Conservation (phyloP, 1,284 basidiomycete genomes). For the Amylostereum chailletii region DNA sequence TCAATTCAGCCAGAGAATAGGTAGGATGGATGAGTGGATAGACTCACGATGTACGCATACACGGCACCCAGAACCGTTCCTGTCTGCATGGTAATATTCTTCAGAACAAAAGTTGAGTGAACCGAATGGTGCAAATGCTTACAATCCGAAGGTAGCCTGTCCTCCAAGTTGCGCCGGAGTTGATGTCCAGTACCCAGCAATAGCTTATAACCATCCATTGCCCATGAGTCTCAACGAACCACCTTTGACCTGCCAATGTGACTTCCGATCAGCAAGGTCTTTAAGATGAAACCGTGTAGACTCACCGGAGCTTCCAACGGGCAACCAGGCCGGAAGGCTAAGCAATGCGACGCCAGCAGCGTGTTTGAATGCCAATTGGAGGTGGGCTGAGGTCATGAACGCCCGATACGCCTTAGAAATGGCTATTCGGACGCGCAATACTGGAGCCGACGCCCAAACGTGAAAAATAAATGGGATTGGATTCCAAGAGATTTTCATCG, state of each 20-base stretch:
- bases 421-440: slow-evolving; percentile 23
- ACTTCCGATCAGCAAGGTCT: too few species aligned
- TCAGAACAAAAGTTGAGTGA: neutral
- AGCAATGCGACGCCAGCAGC: slow-evolving; percentile 35
- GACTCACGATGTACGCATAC: slow-evolving; percentile 36
- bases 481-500: too few species aligned
- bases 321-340: slow-evolving; percentile 36
- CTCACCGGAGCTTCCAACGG: slow-evolving; percentile 26
- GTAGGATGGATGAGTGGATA: neutral
- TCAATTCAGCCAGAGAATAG: too few species aligned
- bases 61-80: slow-evolving; percentile 36
- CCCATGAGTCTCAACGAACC: slow-evolving; percentile 18
- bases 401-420: slow-evolving; percentile 25
- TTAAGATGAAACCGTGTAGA: neutral
- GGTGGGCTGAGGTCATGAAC: slow-evolving; percentile 31
- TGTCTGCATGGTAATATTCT: slow-evolving; percentile 18
- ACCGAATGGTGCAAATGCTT: slow-evolving; percentile 6
- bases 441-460: slow-evolving; percentile 26
- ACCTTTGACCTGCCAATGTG: too few species aligned
- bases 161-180: slow-evolving; percentile 42
- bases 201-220: slow-evolving; percentile 46
- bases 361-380: slow-evolving; percentile 39
- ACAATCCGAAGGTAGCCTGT: slow-evolving; percentile 39
- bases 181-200: slow-evolving; percentile 43
- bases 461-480: slow-evolving; percentile 4